Evolutionary conservation across 768 basidiomycete genomes (phyloP).

Genomic region (Mrakia blollopis): DNA sequence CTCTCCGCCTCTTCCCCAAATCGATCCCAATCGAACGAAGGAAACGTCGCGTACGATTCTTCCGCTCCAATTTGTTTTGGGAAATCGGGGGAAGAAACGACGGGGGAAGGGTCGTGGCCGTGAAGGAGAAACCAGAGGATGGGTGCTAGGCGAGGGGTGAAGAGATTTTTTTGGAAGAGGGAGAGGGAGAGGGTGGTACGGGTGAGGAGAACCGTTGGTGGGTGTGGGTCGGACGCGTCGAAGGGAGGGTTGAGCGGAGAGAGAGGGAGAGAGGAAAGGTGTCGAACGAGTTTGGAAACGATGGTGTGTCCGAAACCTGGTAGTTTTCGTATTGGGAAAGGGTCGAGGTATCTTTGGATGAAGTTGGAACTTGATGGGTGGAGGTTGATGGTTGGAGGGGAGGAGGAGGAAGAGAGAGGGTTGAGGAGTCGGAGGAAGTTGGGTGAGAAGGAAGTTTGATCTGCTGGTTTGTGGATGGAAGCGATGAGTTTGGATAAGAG

Average conservation of each 20-base stretch:
- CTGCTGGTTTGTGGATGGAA: conserved; percentile 36
- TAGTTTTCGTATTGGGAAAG: conserved; percentile 13
- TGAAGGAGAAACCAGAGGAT: conserved; percentile 33
- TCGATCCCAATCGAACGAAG: conserved; percentile 15
- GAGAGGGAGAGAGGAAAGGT: neutral
- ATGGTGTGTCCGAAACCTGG: conserved; percentile 33
- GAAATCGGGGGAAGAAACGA: conserved; percentile 35
- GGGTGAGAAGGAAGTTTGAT: conserved; percentile 34
- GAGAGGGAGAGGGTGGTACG: neutral
- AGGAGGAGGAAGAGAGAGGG: neutral
- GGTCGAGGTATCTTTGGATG: conserved; percentile 31
- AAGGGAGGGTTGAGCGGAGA: neutral
- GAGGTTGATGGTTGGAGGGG: neutral
- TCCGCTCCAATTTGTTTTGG: conserved; percentile 36
- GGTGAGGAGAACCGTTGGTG: conserved; percentile 20
- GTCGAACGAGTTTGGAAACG: conserved; percentile 6
- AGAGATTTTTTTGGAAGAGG: conserved; percentile 24
- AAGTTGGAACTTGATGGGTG: neutral
- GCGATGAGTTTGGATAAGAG: conserved; percentile 36
- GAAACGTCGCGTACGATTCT: conserved; percentile 32
- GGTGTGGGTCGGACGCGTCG: neutral
- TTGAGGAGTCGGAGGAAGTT: neutral
- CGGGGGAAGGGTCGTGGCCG: conserved; percentile 34
- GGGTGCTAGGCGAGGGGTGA: conserved; percentile 30
- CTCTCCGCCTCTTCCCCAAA: conserved; percentile 19